phyloP scores from a whole-genome alignment of 2,329 filamentous ascomycete species.

The Macrophomina tecta region DNA sequence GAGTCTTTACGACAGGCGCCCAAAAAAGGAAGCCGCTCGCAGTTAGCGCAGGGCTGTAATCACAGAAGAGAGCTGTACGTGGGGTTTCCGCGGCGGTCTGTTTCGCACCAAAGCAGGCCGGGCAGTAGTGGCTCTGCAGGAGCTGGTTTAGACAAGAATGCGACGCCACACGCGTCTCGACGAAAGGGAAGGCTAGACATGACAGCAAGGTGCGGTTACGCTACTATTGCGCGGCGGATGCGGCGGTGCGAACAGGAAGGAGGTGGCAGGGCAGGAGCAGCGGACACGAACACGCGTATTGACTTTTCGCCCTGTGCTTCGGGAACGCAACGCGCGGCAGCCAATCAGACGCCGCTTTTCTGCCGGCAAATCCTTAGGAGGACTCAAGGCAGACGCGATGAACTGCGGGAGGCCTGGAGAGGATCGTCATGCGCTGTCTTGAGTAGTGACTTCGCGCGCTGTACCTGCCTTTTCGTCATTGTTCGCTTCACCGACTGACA shows the following conservation, averaged over 20 bases:
- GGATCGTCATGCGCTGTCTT: neutral
- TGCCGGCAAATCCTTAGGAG: slow-evolving; percentile 1
- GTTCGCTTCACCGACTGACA: neutral
- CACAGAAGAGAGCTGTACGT: no score
- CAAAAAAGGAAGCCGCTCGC: no score
- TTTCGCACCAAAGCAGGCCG: slow-evolving; percentile 6
- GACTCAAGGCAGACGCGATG: neutral
- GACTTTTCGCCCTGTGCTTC: neutral
- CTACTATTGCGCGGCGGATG: neutral
- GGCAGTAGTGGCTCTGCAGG: neutral
- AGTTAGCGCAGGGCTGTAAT: no score
- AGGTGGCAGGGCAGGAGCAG: neutral
- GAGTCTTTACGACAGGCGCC: neutral
- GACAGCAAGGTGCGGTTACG: slow-evolving; percentile 3
- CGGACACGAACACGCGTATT: no score
- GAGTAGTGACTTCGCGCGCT: neutral
- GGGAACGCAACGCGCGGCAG: neutral
- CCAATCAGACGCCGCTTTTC: slow-evolving; percentile 14
- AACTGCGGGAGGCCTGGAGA: neutral
- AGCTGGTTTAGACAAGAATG: neutral
- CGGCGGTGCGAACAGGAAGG: neutral
- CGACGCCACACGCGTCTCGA: no score
- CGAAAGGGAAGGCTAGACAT: neutral
- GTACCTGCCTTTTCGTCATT: slow-evolving; percentile 4
- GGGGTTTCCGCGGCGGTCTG: neutral